These are phyloP conservation scores for Aspergillus oerlinghausenensis DNA, from an alignment of 2,329 filamentous ascomycete species.

Conservation along the genomic window DNA sequence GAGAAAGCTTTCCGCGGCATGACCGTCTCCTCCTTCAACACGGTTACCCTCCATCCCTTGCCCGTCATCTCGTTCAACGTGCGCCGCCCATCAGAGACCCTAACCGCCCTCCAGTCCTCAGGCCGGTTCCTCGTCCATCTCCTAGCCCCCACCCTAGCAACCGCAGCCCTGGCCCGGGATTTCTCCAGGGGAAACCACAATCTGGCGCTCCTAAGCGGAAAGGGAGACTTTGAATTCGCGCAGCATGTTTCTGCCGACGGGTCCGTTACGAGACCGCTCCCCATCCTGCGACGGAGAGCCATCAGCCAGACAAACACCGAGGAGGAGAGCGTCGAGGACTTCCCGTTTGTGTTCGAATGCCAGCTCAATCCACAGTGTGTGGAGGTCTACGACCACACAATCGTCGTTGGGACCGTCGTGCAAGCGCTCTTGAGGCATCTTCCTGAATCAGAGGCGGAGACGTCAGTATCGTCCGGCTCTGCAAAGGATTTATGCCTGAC, in stretches of 20 bases:
- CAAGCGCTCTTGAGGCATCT: slow-evolving; percentile 19
- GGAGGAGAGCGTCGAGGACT: slow-evolving; percentile 16
- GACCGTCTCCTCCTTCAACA: slow-evolving; percentile 59
- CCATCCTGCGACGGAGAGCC: slow-evolving; percentile 20
- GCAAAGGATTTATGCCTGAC: slow-evolving; percentile 32
- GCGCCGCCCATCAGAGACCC: slow-evolving; percentile 52
- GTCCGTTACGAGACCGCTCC: slow-evolving; percentile 16
- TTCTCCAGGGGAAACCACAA: slow-evolving; percentile 39
- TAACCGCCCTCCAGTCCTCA: slow-evolving; percentile 47
- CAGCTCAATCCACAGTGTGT: slow-evolving; percentile 32
- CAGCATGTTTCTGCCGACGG: slow-evolving; percentile 6
- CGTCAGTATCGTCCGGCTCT: neutral
- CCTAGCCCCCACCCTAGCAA: slow-evolving; percentile 32
- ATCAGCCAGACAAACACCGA: neutral
- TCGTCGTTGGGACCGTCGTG: slow-evolving; percentile 36
- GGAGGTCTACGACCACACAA: slow-evolving; percentile 38
- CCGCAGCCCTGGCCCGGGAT: slow-evolving; percentile 35
- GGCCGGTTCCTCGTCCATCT: slow-evolving; percentile 50
- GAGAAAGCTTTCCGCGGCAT: slow-evolving; percentile 44
- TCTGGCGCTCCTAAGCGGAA: slow-evolving; percentile 23
- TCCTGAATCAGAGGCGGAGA: neutral
- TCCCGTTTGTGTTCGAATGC: slow-evolving; percentile 40
- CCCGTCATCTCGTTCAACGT: slow-evolving; percentile 62
- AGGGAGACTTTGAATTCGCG: slow-evolving; percentile 27
- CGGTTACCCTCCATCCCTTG: slow-evolving; percentile 51